phyloP scores from a whole-genome alignment of 2,329 filamentous ascomycete species.

The Phyllosticta capitalensis region DNA sequence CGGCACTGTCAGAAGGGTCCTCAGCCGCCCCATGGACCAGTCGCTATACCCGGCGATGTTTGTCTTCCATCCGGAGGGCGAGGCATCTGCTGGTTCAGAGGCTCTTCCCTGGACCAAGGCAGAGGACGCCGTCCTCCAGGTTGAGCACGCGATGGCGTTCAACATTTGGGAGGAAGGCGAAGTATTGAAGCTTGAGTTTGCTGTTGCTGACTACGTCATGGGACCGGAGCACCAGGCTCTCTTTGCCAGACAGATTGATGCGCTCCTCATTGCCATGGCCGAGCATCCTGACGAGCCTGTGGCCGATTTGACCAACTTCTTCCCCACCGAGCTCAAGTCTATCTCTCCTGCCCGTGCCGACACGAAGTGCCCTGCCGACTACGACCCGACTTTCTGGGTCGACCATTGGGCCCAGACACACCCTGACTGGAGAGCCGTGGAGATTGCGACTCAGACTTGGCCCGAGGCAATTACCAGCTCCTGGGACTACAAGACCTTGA shows the following conservation, averaged over 20 bases:
- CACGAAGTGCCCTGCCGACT: constrained; percentile 45
- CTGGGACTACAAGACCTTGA: constrained; percentile 13
- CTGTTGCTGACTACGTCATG: constrained; percentile 19
- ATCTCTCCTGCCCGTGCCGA: constrained; percentile 50
- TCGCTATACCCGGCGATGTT: constrained; percentile 26
- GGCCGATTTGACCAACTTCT: constrained; percentile 16
- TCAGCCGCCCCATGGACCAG: constrained; percentile 19
- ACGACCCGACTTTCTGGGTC: constrained; percentile 64
- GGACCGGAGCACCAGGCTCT: constrained; percentile 20
- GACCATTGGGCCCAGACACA: constrained; percentile 46
- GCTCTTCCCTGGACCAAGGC: constrained; percentile 20
- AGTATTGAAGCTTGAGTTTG: constrained; percentile 19
- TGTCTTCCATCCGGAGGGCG: constrained; percentile 21
- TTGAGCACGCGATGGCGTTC: constrained; percentile 34
- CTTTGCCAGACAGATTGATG: constrained; percentile 23
- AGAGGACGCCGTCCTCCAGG: constrained; percentile 26
- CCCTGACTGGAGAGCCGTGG: constrained; percentile 57
- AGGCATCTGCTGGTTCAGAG: not conserved
- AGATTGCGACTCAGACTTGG: constrained; percentile 48
- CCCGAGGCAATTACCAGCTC: constrained; percentile 42
- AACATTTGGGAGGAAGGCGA: constrained; percentile 23
- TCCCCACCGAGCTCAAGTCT: constrained; percentile 42
- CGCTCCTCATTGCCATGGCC: constrained; percentile 21
- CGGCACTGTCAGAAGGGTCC: constrained; percentile 20
- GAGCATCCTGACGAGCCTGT: constrained; percentile 19